phyloP scores from a whole-genome alignment of 345 rosid species.

The Sonneratia alba region DNA sequence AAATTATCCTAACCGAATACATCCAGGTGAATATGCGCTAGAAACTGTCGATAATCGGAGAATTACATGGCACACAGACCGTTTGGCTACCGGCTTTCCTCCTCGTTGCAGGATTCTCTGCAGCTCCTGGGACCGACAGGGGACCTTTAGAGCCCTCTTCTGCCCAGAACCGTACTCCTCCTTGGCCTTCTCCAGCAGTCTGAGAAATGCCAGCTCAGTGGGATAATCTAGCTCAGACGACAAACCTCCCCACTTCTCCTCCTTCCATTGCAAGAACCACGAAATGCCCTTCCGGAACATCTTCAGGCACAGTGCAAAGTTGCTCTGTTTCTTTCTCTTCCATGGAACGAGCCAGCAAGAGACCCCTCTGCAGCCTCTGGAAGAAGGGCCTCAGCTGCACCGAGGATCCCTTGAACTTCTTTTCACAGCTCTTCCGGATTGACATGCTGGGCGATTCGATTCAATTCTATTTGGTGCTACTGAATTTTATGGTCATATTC shows the following conservation, averaged over 20 bases:
- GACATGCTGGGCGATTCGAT: not conserved
- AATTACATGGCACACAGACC: not conserved
- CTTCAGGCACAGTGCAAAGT: constrained; percentile 18
- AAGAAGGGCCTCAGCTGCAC: not conserved
- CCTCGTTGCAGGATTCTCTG: constrained; percentile 4
- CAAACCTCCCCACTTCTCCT: constrained; percentile 4
- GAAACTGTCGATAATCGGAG: not conserved
- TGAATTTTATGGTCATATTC: not conserved
- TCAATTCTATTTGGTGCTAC: not conserved
- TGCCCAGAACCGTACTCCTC: constrained; percentile 10
- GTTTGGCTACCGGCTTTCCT: not conserved
- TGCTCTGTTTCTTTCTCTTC: constrained; percentile 13
- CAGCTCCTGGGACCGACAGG: constrained; percentile 5
- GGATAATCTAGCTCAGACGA: not conserved
- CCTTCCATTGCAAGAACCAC: constrained; percentile 17
- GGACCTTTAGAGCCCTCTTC: constrained; percentile 3
- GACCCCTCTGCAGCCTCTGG: constrained; percentile 1
- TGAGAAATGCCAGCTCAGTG: constrained; percentile 3
- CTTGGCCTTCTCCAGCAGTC: constrained; percentile 5
- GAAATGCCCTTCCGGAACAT: constrained; percentile 41
- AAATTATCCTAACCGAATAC: not conserved
- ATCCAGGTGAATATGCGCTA: not conserved
- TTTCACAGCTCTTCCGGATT: not conserved
- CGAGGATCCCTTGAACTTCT: not conserved
- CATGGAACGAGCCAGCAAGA: not conserved